Percentiles rank a stretch among this genome's conserved stretches.
These are phyloP conservation scores for Candida sanyaensis DNA, from an alignment of 1,139 yeast genomes.

Conservation along the genomic window DNA sequence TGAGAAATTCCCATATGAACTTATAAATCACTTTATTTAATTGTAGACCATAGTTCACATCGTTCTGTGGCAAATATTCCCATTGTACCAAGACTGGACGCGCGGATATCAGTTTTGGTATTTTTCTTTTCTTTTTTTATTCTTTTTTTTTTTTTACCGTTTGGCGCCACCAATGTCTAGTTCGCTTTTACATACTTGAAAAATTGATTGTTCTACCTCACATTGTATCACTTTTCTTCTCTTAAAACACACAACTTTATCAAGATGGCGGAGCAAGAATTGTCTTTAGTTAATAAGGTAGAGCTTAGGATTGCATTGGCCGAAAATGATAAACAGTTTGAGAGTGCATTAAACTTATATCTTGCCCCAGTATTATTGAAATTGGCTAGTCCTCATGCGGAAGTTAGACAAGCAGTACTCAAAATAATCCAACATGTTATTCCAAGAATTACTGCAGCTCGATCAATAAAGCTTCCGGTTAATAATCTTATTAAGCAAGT, in stretches of 20 bases:
- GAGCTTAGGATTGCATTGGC: slow-evolving; percentile 86
- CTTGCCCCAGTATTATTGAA: slow-evolving; percentile 80
- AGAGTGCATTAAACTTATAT: slow-evolving; percentile 59
- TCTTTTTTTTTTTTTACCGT: too few species aligned
- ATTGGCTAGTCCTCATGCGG: slow-evolving; percentile 66
- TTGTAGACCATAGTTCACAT: too few species aligned
- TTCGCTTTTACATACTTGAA: background rate
- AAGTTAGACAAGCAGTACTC: slow-evolving; percentile 70
- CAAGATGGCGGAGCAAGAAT: slow-evolving; percentile 51
- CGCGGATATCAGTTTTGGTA: background rate
- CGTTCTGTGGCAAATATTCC: too few species aligned
- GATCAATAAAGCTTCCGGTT: slow-evolving; percentile 59
- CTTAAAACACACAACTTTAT: background rate
- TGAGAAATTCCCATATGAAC: background rate
- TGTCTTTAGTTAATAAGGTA: slow-evolving; percentile 66
- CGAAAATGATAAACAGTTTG: slow-evolving; percentile 63
- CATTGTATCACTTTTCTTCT: background rate
- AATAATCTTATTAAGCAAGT: slow-evolving; percentile 64
- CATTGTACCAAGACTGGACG: background rate
- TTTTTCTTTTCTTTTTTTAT: too few species aligned
- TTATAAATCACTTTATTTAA: background rate
- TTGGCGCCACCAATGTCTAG: too few species aligned
- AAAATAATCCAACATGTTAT: slow-evolving; percentile 67
- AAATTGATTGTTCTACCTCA: background rate
- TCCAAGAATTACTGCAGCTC: slow-evolving; percentile 65